Evolutionary conservation across 257 asterid genomes (phyloP).

Genomic region (Nicotiana sylvestris): DNA sequence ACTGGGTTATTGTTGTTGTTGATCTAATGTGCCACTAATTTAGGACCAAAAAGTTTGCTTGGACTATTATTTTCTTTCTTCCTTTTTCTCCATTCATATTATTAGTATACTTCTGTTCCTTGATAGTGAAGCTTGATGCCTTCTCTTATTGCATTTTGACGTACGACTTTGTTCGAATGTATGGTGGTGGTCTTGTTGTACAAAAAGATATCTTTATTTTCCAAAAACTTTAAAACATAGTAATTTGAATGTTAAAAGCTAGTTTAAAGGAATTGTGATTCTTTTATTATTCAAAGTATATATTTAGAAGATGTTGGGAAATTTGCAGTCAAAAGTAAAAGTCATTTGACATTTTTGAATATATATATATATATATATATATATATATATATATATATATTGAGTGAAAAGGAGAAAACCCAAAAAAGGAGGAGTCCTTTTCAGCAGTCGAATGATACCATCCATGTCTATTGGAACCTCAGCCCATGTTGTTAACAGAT

Average conservation of each 20-base stretch:
- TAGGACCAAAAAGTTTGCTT: background rate
- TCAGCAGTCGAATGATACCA: background rate
- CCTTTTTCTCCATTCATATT: background rate
- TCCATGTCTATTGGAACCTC: constrained; percentile 5
- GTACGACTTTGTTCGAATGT: background rate
- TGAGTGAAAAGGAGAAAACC: background rate
- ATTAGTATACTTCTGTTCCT: background rate
- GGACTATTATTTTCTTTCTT: background rate
- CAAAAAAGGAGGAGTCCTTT: background rate
- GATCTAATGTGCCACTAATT: background rate
- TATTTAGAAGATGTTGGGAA: background rate
- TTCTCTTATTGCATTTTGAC: background rate
- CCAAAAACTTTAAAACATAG: background rate
- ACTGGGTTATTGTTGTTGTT: too few relatives aligned
- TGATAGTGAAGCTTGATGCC: background rate
- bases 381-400: too few relatives aligned
- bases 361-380: too few relatives aligned
- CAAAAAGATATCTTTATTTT: background rate
- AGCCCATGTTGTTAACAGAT: background rate
- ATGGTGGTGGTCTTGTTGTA: background rate
- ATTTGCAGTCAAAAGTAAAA: background rate
- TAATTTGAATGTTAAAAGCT: background rate
- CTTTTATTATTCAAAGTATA: too few relatives aligned
- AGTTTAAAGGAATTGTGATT: background rate
- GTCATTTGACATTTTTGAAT: background rate